Conservation (phyloP, 2,329 filamentous ascomycete species). For the Fusarium sambucinum region DNA sequence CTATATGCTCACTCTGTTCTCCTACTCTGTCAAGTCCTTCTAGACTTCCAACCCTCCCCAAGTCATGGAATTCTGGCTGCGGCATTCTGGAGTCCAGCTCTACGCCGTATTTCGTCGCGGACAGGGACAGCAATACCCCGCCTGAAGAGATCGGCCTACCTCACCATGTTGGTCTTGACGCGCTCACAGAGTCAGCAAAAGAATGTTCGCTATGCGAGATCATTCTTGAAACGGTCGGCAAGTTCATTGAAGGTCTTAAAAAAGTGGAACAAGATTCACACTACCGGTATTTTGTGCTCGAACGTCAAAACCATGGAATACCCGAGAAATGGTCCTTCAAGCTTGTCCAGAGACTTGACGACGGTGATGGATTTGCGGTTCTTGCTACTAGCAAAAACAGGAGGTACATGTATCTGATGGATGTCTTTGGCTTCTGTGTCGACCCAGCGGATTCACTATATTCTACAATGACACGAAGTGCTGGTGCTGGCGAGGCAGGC, state of each 20-base stretch:
- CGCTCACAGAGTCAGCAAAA: not conserved
- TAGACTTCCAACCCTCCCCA: not conserved
- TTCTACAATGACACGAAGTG: accelerated
- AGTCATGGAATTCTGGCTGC: not conserved
- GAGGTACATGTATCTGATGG: not conserved
- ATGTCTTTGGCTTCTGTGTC: constrained; percentile 14
- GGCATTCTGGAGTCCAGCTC: not conserved
- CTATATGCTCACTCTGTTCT: not conserved
- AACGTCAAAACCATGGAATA: not conserved
- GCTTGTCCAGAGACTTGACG: constrained; percentile 10
- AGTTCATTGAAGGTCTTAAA: not conserved
- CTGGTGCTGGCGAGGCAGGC: not conserved
- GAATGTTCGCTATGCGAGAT: not conserved
- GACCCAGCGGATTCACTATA: constrained; percentile 1
- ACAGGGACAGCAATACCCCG: not conserved
- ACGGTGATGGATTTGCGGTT: constrained; percentile 12
- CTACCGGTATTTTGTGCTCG: not conserved
- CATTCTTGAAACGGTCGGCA: not conserved
- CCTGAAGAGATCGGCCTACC: not conserved
- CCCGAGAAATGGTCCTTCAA: constrained; percentile 5
- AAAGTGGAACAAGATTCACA: not conserved
- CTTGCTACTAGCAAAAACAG: not conserved
- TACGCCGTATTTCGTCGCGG: not conserved
- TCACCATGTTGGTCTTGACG: not conserved
- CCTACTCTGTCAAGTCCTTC: not conserved